phyloP scores from a whole-genome alignment of 495 filamentous ascomycete genomes.

The Penicillium lagena region DNA sequence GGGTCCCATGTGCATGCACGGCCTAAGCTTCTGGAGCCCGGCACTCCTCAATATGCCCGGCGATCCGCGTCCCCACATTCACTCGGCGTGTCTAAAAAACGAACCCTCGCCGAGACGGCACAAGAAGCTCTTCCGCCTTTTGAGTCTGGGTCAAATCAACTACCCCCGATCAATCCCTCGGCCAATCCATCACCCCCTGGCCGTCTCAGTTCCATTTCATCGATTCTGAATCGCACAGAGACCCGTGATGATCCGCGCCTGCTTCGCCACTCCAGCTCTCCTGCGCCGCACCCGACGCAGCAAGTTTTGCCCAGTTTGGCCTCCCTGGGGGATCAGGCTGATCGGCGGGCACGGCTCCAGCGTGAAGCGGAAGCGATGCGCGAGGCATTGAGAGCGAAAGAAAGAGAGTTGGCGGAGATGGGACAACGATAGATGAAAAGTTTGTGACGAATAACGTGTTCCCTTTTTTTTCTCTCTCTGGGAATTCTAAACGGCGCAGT shows the following conservation, averaged over 20 bases:
- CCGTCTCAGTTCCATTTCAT: conserved; percentile 71
- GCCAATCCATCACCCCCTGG: conserved; percentile 34
- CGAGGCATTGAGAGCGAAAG: conserved; percentile 65
- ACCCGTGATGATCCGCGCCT: conserved; percentile 32
- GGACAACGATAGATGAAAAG: conserved; percentile 19
- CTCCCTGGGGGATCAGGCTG: conserved; percentile 52
- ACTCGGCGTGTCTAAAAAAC: conserved; percentile 35
- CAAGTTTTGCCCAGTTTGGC: conserved; percentile 33
- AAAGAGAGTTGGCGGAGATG: conserved; percentile 70
- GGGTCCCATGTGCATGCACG: conserved; percentile 34
- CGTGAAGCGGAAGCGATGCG: conserved; percentile 74
- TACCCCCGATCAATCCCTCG: conserved; percentile 40
- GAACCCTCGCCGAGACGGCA: conserved; percentile 31
- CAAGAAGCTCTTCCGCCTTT: conserved; percentile 22
- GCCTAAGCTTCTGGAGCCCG: conserved; percentile 26
- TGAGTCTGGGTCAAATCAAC: conserved; percentile 36
- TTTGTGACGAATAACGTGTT: conserved; percentile 16
- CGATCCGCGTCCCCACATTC: conserved; percentile 36
- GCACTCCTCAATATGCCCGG: conserved; percentile 31
- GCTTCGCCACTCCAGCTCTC: conserved; percentile 24
- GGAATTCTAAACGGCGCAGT: conserved; percentile 17
- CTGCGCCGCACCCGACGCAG: conserved; percentile 19
- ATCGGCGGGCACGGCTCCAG: conserved; percentile 59
- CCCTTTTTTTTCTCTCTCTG: not conserved
- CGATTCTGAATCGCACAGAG: conserved; percentile 60